These are phyloP conservation scores for Boletus vinaceobasis DNA, from an alignment of 768 basidiomycete genomes.

Conservation along the genomic window DNA sequence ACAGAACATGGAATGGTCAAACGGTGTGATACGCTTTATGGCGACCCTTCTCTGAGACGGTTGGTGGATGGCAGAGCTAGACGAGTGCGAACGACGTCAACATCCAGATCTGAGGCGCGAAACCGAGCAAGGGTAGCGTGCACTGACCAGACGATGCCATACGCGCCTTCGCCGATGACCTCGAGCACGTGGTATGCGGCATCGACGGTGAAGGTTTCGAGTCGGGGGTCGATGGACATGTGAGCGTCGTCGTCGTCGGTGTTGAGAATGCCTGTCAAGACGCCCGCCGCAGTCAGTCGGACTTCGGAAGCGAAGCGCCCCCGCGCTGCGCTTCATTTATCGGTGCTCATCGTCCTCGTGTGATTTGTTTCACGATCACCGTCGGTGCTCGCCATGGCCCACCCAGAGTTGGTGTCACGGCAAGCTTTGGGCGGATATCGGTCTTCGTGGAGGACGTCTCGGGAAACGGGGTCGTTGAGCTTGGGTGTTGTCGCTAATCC, in stretches of 20 bases:
- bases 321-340: neutral
- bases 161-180: constrained; percentile 92
- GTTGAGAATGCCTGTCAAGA: constrained; percentile 3
- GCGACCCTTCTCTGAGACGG: constrained; percentile 84
- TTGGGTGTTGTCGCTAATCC: neutral
- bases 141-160: constrained; percentile 77
- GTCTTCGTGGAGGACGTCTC: neutral
- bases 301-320: constrained; percentile 17
- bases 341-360: neutral
- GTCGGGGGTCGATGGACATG: constrained; percentile 29
- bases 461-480: neutral
- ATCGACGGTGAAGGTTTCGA: constrained; percentile 48
- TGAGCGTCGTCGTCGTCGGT: constrained; percentile 6
- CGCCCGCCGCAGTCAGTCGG: constrained; percentile 11
- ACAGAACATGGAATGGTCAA: constrained; percentile 93
- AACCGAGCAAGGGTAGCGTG: neutral
- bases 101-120: neutral
- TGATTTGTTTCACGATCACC: neutral
- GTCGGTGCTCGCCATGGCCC: constrained; percentile 2
- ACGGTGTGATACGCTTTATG: constrained; percentile 94
- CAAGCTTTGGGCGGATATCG: neutral
- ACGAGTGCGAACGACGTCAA: constrained; percentile 1
- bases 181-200: constrained; percentile 69
- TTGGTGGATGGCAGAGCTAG: constrained; percentile 70
- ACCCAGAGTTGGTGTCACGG: neutral